Base-by-base conservation (phyloP, 768 basidiomycete genomes). In the Lactifluus pinguis region DNA sequence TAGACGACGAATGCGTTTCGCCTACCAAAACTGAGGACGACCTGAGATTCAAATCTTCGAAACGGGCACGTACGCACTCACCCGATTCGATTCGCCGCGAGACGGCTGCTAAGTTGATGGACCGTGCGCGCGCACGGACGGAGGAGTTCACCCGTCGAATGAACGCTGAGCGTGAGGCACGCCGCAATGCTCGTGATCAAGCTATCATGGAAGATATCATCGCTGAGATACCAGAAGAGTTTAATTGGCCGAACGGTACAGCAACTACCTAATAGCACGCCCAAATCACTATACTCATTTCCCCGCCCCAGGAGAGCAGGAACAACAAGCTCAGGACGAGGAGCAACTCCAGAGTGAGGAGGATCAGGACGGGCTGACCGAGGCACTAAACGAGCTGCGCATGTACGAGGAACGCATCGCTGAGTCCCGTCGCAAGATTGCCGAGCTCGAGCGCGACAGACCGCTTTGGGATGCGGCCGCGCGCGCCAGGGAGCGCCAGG, bases 351-450 rank as follows among this genome's bases (percentile, higher is more conserved):
- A 52, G 13, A 49, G 50, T 39, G 53, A 64, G n/a, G 53, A 64
- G n/a, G 60, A 67, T 21, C 53, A 60, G 44, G 59, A 67, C 17
- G 59, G 54, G 9, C 51, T 55, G 19, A 65, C 9, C 53, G 72
- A 50, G 48, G 64, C 68, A 63, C 53, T 68, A 53, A 60, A 55
- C 14, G 67, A 64, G 11, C 62, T 68, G 38, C 70, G 69, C 53
- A 63, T 65, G 29, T 72, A 76, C 50, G 71, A 77, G 44, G 78
- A 80, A 32, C 72, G 68, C 13, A 68, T 88, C 60, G 82, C 78
- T 19, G 83, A 86, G 68, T 86, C 86, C 4, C 79, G 82, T 47
- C 78, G 81, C 45, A 89, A 87, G 67, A 74, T 87, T 42, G 83
- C 80, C 5, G 83, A 88, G 64, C 79, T 88, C 2, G 85, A 87